Base-by-base conservation (phyloP, 768 basidiomycete species). In the Imleria badia region DNA sequence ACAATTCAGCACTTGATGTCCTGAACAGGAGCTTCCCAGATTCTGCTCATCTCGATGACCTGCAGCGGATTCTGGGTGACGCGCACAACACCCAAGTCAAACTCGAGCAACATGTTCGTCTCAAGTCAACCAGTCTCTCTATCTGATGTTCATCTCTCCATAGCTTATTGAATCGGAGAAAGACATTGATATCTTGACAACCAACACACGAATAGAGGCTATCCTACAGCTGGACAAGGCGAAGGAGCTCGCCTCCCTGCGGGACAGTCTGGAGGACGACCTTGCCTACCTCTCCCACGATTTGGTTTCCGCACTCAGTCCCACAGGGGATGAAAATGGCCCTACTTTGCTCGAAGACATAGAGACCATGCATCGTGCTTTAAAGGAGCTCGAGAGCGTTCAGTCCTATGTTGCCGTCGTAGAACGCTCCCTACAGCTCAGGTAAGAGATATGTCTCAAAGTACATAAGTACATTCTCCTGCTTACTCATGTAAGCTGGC, bases 291-390 rank as follows among this genome's bases (percentile, higher is more conserved):
- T 96, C 29, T 81, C 83, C 6, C 72, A 77, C 47, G 82, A 87
- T 48, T 75, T 96, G 39, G 75, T 83, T 45, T 87, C 86, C 1
- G 75, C 81, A 3, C 60, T 82, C 29, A 60, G 61, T 43, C 69
- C 63, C 23, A 74, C 76, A 12, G 78, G 76, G 14, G 77, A 74
- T 41, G 76, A 78, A 11, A 72, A 67, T n/a, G 61, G 72, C 40
- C 75, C 85, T 5, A 91, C 87, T 0, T 72, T 98, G 6, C 75
- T 96, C 11, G 89, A 94, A 68, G 87, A 91, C 42, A 76, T 98
- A 55, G 91, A 96, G 66, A 81, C 78, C 0, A 71, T 95, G 59
- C 91, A 95, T 64, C 77, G 84, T 43, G 84, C 81, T 63, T 64
- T 96, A 62, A 86, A 84, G 66, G 87, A 93, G 64, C 76, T 97